Conservation (phyloP, 805 yeast genomes). For the Saccharomycopsis fermentans region DNA sequence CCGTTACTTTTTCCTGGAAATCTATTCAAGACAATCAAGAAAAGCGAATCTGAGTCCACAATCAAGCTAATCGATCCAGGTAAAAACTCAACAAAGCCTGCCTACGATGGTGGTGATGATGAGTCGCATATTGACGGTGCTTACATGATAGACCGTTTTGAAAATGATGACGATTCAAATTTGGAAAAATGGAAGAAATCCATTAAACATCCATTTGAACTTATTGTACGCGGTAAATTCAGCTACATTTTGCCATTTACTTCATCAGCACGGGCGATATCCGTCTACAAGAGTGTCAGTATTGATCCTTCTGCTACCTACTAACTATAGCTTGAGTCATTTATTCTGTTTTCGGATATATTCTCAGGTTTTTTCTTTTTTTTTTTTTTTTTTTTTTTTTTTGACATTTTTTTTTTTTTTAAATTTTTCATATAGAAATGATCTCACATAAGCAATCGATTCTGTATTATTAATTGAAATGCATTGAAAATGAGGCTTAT, state of each 20-base stretch:
- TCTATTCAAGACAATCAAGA: conserved; percentile 48
- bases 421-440: no score
- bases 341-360: neutral
- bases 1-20: conserved; percentile 72
- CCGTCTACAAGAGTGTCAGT: conserved; percentile 46
- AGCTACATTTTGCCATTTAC: conserved; percentile 66
- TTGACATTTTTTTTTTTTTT: no score
- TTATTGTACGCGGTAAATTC: conserved; percentile 74
- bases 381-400: no score
- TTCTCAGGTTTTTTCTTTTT: no score
- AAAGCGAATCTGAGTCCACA: conserved; percentile 52
- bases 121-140: neutral
- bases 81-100: conserved; percentile 23
- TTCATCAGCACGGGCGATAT: conserved; percentile 41
- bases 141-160: neutral
- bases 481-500: no score
- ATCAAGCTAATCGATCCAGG: conserved; percentile 72
- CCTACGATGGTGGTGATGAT: conserved; percentile 20
- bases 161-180: neutral
- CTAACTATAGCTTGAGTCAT: neutral
- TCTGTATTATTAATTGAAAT: no score
- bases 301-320: conserved; percentile 38
- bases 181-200: conserved; percentile 60
- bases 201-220: conserved; percentile 71
- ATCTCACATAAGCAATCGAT: no score